phyloP scores from a whole-genome alignment of 345 rosid species.

The Punica granatum region DNA sequence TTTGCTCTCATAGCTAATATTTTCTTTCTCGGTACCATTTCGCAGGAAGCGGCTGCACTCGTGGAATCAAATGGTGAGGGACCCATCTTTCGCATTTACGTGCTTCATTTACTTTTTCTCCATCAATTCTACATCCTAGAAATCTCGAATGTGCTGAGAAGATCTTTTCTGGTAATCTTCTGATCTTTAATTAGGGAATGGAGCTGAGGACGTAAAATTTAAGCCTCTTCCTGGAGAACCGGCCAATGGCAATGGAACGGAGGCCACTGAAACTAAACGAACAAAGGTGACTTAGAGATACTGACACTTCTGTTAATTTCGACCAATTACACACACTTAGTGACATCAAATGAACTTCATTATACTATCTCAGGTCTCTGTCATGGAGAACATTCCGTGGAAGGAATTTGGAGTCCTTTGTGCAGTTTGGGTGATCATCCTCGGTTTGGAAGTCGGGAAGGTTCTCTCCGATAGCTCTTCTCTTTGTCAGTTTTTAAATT shows the following conservation, averaged over 20 bases:
- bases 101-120: background rate
- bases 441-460: slow-evolving; percentile 27
- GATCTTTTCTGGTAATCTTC: background rate
- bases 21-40: background rate
- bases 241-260: background rate
- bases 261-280: slow-evolving; percentile 10
- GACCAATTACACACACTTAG: background rate
- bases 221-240: slow-evolving; percentile 25
- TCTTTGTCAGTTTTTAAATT: background rate
- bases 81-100: background rate
- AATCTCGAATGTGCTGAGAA: background rate
- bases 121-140: background rate
- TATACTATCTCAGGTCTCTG: slow-evolving; percentile 17
- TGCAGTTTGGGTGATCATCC: slow-evolving; percentile 26
- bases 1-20: background rate
- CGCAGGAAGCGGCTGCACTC: slow-evolving; percentile 25
- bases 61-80: slow-evolving; percentile 23
- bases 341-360: slow-evolving; percentile 2
- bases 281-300: slow-evolving; percentile 16
- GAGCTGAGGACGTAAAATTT: slow-evolving; percentile 21
- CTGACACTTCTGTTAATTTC: background rate
- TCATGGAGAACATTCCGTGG: slow-evolving; percentile 34
- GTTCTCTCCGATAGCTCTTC: slow-evolving; percentile 8
- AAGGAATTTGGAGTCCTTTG: slow-evolving; percentile 26
- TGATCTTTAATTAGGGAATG: slow-evolving; percentile 16